Conservation (phyloP, 257 asterid species). For the Petrea volubilis region DNA sequence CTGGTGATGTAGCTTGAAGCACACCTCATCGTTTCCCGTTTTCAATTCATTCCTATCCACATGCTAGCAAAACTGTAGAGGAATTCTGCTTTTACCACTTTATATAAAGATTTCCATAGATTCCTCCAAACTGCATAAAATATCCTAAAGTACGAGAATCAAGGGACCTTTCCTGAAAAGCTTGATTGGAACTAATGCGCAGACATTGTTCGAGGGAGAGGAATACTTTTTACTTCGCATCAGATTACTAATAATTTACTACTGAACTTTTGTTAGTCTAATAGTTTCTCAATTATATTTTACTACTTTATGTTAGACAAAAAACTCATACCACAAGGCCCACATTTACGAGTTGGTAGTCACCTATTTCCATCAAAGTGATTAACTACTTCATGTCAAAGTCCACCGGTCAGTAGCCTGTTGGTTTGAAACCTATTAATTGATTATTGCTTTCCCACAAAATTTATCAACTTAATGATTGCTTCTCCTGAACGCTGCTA, state of each 20-base stretch:
- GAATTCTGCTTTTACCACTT: conserved; percentile 51
- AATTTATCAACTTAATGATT: background rate
- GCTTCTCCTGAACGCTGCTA: background rate
- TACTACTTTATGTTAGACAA: background rate
- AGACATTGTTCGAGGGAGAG: conserved; percentile 30
- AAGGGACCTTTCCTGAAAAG: conserved; percentile 43
- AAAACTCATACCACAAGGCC: background rate
- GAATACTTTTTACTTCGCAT: conserved; percentile 26
- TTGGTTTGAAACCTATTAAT: too few species aligned
- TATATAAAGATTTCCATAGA: conserved; percentile 55
- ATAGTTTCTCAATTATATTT: background rate
- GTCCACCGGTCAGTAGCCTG: background rate
- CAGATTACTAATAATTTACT: conserved; percentile 21
- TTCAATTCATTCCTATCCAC: conserved; percentile 52
- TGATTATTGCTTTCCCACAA: background rate
- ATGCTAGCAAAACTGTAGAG: conserved; percentile 48
- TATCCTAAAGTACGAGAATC: conserved; percentile 54
- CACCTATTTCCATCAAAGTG: background rate
- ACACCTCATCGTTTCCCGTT: conserved; percentile 30
- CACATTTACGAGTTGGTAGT: background rate
- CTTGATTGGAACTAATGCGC: conserved; percentile 40
- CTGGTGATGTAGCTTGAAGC: conserved; percentile 20
- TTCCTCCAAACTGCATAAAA: conserved; percentile 64
- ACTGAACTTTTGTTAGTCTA: background rate
- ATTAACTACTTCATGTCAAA: background rate